These are phyloP conservation scores for Pulveroboletus frians DNA, from an alignment of 768 basidiomycete genomes.

Conservation along the genomic window DNA sequence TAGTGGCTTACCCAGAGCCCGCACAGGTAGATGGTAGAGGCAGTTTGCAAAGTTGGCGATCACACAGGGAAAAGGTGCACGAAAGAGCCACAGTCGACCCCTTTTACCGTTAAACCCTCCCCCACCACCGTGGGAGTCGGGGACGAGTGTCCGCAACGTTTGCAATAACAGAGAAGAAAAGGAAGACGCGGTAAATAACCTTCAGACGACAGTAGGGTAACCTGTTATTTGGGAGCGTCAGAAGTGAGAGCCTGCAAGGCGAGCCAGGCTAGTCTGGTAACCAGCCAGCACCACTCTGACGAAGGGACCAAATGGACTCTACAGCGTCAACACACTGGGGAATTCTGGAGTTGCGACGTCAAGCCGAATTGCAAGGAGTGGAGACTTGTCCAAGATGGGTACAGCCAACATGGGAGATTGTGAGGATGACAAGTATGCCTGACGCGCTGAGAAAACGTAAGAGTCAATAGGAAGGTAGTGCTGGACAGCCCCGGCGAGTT, in stretches of 20 bases:
- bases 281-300: slow-evolving; percentile 47
- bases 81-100: slow-evolving; percentile 47
- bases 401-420: slow-evolving; percentile 62
- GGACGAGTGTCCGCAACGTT: slow-evolving; percentile 58
- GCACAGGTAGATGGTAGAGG: slow-evolving; percentile 37
- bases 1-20: slow-evolving; percentile 43
- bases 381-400: slow-evolving; percentile 35
- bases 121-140: slow-evolving; percentile 55
- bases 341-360: slow-evolving; percentile 47
- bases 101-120: slow-evolving; percentile 32
- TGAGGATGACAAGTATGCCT: slow-evolving; percentile 46
- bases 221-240: neutral
- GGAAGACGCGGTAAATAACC: slow-evolving; percentile 40
- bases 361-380: slow-evolving; percentile 33
- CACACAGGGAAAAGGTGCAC: slow-evolving; percentile 39
- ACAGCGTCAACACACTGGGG: slow-evolving; percentile 49
- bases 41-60: slow-evolving; percentile 41
- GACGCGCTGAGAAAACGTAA: slow-evolving; percentile 5
- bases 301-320: slow-evolving; percentile 25
- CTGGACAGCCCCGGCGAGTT: slow-evolving; percentile 13
- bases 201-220: slow-evolving; percentile 41
- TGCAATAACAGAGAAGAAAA: slow-evolving; percentile 69
- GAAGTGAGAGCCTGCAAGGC: slow-evolving; percentile 39
- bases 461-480: slow-evolving; percentile 37
- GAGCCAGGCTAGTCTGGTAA: slow-evolving; percentile 75